Conservation (phyloP, 768 basidiomycete species). For the Phlebiopsis flavidoalba region DNA sequence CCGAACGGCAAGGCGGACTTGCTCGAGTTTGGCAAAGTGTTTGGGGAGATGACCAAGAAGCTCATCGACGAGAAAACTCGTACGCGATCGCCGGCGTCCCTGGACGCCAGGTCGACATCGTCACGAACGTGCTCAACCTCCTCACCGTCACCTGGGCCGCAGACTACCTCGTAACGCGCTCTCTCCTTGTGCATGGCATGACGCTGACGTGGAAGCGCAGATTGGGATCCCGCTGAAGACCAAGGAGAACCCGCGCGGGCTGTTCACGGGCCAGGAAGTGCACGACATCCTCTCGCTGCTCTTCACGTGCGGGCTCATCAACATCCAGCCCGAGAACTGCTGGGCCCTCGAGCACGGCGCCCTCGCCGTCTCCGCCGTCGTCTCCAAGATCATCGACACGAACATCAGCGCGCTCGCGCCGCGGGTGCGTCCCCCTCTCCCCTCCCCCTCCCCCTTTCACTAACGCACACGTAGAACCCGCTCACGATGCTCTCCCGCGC, state of each 20-base stretch:
- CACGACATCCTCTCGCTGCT: conserved; percentile 36
- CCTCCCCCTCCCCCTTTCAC: not conserved
- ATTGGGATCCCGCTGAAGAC: conserved; percentile 44
- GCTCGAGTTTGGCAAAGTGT: not conserved
- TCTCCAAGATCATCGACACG: conserved; percentile 30
- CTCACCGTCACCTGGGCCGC: conserved; percentile 37
- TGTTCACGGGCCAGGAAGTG: conserved; percentile 43
- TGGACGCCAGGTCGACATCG: conserved; percentile 40
- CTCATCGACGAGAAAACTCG: conserved; percentile 29
- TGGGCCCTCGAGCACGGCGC: conserved; percentile 29
- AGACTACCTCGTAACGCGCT: conserved; percentile 29
- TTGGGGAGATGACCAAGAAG: conserved; percentile 29
- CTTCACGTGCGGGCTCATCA: conserved; percentile 25
- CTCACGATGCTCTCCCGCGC: conserved; percentile 23
- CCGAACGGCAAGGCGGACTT: not conserved
- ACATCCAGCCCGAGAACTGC: conserved; percentile 28
- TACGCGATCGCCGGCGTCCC: conserved; percentile 29
- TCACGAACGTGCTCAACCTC: conserved; percentile 44
- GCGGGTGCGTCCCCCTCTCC: conserved; percentile 23
- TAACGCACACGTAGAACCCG: not conserved
- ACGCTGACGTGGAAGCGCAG: conserved; percentile 17
- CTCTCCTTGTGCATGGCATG: not conserved
- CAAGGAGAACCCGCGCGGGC: conserved; percentile 34
- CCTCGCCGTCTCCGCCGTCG: conserved; percentile 23
- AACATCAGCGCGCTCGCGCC: conserved; percentile 25